Evolutionary conservation across 2,329 filamentous ascomycete species (phyloP).

Genomic region (Alternaria sp.): DNA sequence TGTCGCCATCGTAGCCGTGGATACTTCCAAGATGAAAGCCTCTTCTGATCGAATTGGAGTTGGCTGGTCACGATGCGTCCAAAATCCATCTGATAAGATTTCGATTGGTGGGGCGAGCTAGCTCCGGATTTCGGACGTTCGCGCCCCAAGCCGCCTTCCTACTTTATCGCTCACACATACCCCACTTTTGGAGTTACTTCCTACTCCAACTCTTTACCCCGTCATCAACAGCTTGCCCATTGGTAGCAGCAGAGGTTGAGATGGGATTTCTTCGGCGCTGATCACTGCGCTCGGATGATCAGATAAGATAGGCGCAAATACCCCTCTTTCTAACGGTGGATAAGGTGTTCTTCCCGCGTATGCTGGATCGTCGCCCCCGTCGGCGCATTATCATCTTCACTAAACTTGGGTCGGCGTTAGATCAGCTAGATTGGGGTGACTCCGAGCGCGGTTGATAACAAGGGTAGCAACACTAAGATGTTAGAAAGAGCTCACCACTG

Average conservation of each 20-base stretch:
- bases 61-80: background rate
- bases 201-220: background rate
- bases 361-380: background rate
- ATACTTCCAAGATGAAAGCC: background rate
- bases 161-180: background rate
- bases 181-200: background rate
- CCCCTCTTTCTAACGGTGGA: conserved; percentile 6
- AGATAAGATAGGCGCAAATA: conserved; percentile 6
- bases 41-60: background rate
- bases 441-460: background rate
- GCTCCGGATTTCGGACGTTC: background rate
- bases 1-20: conserved; percentile 8
- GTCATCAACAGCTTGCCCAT: background rate
- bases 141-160: background rate
- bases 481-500: background rate
- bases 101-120: conserved; percentile 14
- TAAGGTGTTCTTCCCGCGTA: background rate
- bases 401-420: background rate
- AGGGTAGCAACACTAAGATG: conserved; percentile 3
- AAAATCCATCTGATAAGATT: conserved; percentile 19
- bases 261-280: background rate
- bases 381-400: background rate
- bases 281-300: background rate
- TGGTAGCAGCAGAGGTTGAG: background rate
- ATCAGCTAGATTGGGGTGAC: background rate